phyloP scores from a whole-genome alignment of 2,329 filamentous ascomycete species.

The Alternaria infectoria region DNA sequence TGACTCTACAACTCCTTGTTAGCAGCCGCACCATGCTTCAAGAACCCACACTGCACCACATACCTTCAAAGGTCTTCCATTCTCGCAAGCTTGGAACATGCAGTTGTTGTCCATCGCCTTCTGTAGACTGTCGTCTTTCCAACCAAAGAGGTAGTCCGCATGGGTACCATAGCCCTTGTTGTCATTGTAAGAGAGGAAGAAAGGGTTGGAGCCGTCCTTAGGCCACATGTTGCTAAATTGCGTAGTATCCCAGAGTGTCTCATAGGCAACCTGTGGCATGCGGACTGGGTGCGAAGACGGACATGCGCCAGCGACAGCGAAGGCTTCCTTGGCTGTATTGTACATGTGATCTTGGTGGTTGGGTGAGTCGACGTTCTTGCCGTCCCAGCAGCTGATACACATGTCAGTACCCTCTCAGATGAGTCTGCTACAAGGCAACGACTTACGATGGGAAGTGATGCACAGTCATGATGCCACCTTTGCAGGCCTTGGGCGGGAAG shows the following conservation, averaged over 20 bases:
- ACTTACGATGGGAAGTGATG: conserved; percentile 25
- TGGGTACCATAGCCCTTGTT: conserved; percentile 38
- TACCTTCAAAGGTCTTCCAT: conserved; percentile 25
- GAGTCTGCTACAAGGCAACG: too few relatives aligned
- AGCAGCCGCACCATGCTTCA: not conserved
- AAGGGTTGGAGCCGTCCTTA: conserved; percentile 32
- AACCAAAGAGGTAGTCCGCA: conserved; percentile 38
- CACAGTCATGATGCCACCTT: conserved; percentile 16
- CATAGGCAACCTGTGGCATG: conserved; percentile 40
- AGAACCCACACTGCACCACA: conserved; percentile 17
- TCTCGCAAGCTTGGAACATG: conserved; percentile 36
- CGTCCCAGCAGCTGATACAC: conserved; percentile 50
- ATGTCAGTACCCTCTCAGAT: not conserved
- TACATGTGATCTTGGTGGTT: conserved; percentile 62
- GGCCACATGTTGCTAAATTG: conserved; percentile 35
- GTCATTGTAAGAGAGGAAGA: conserved; percentile 35
- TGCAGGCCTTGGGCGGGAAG: conserved; percentile 11
- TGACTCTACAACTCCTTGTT: not conserved
- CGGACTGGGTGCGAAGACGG: conserved; percentile 37
- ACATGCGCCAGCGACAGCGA: conserved; percentile 30
- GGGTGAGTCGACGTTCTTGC: conserved; percentile 56
- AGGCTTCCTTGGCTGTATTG: conserved; percentile 24
- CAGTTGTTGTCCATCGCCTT: conserved; percentile 32
- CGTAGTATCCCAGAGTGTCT: conserved; percentile 41
- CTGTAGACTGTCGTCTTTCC: conserved; percentile 38